Base-by-base conservation (phyloP, 768 basidiomycete genomes). In the Arthromyces matolae region DNA sequence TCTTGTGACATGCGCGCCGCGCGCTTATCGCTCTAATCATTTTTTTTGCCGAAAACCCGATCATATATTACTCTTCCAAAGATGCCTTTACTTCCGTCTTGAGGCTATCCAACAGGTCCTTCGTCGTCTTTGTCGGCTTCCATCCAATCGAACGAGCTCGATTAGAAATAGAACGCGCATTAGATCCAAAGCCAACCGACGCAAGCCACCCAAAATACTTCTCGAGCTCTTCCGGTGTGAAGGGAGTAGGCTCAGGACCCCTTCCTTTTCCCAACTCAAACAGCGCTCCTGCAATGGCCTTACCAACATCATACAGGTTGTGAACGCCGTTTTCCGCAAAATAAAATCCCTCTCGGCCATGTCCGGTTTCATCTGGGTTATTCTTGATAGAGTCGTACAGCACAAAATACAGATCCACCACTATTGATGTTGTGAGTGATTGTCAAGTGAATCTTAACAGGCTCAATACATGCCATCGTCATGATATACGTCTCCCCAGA, bases 271-370 rank as follows among this genome's bases (percentile, higher is more conserved):
- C 71, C 4, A 70, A 51, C 3, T 62, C 65, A 16, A 70, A 61
- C 12, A 79, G 51, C 4, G 59, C 68, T 16, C 68, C 60, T 1
- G 67, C 68, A 34, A 79, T 69, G 0, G 63, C 66, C 39, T 63
- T 67, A 14, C 63, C 64, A 18, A 80, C 62, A 6, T 76, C 70
- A 36, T 71, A 71, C 18, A 73, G 33, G 1, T 58, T 69, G 44
- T 77, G 71, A 42, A 80, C 74, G 33, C 73, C 79, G 49, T 64
- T 78, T 47, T 67, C 77, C 10, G 68, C 78, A 50, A 79, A 79
- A 55, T 81, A 81, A 31, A 68, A 73, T 0, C 80, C 79, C 25
- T 73, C 72, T 5, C 71, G 70, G 8, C 78, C 77, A 45, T 77
- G 76, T 1, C 63, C 66, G 16, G 65, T 63, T 5, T 64, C 43